Evolutionary conservation across 305 asterid species (phyloP).

Genomic region (Fraxinus baroniana): DNA sequence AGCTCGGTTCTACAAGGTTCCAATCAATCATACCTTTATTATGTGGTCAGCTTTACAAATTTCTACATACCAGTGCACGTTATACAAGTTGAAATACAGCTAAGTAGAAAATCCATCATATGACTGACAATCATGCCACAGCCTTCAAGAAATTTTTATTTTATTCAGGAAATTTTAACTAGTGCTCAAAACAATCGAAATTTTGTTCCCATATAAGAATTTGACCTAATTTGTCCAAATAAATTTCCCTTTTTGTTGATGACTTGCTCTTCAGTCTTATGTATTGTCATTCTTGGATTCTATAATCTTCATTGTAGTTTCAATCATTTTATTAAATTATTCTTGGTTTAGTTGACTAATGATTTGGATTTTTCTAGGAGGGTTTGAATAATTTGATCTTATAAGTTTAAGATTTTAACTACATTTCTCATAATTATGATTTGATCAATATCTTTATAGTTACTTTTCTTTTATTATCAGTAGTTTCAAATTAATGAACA

Average conservation of each 20-base stretch:
- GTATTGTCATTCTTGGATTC: neutral
- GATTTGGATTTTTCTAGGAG: conserved; percentile 9
- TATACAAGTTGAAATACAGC: conserved; percentile 12
- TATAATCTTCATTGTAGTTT: neutral
- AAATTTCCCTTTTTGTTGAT: neutral
- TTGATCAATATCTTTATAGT: neutral
- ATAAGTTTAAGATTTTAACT: neutral
- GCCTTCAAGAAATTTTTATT: neutral
- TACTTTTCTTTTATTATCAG: neutral
- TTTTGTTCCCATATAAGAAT: neutral
- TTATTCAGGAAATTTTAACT: neutral
- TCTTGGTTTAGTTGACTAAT: neutral
- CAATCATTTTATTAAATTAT: neutral
- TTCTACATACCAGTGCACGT: neutral
- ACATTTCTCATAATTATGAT: neutral
- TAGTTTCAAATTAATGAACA: neutral
- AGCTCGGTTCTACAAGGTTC: neutral
- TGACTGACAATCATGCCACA: neutral
- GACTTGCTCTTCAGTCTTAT: neutral
- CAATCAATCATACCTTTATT: neutral
- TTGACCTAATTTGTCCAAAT: neutral
- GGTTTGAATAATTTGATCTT: conserved; percentile 14
- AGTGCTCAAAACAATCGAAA: neutral
- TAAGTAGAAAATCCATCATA: neutral
- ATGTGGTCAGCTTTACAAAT: neutral